Evolutionary conservation across 805 yeast species (phyloP).

Genomic region (Metschnikowia gelsemii): DNA sequence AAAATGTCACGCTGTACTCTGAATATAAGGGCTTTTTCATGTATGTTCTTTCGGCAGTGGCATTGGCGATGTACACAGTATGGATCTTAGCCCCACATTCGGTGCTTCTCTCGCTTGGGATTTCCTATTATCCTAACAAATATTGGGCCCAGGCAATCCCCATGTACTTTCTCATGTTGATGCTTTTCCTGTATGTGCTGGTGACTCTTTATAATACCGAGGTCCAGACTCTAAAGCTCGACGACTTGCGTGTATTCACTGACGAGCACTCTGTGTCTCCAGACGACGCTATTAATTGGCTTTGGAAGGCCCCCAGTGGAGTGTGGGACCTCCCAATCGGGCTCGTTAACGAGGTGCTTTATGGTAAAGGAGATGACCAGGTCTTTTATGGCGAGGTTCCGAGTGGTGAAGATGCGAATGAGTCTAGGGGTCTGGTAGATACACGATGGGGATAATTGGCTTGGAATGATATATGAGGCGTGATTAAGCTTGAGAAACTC

Average conservation of each 20-base stretch:
- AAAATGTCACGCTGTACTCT: conserved; percentile 53
- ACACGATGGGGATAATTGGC: no score
- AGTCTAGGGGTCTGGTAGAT: background rate
- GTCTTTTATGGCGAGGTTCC: conserved; percentile 6
- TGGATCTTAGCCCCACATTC: conserved; percentile 77
- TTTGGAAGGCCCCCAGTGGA: conserved; percentile 69
- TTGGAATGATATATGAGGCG: no score
- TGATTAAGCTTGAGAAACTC: no score
- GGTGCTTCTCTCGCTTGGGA: conserved; percentile 51
- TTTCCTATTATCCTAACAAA: conserved; percentile 78
- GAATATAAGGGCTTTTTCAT: conserved; percentile 90
- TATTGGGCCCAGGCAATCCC: conserved; percentile 91
- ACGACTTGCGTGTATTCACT: conserved; percentile 60
- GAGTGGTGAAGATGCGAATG: background rate
- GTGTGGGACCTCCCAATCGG: conserved; percentile 82
- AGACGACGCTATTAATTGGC: conserved; percentile 32
- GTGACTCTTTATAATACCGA: conserved; percentile 77
- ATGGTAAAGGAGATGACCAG: conserved; percentile 26
- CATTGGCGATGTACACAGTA: conserved; percentile 51
- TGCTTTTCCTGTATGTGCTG: conserved; percentile 72
- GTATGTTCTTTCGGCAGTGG: conserved; percentile 63
- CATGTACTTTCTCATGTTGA: conserved; percentile 61
- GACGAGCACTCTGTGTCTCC: conserved; percentile 58
- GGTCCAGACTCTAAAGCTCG: conserved; percentile 57
- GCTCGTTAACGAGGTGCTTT: conserved; percentile 64